Evolutionary conservation across 2,329 filamentous ascomycete genomes (phyloP), one percentile per base, ranked within the genome.

Genomic region (Torrubiellomyces zombiae): DNA sequence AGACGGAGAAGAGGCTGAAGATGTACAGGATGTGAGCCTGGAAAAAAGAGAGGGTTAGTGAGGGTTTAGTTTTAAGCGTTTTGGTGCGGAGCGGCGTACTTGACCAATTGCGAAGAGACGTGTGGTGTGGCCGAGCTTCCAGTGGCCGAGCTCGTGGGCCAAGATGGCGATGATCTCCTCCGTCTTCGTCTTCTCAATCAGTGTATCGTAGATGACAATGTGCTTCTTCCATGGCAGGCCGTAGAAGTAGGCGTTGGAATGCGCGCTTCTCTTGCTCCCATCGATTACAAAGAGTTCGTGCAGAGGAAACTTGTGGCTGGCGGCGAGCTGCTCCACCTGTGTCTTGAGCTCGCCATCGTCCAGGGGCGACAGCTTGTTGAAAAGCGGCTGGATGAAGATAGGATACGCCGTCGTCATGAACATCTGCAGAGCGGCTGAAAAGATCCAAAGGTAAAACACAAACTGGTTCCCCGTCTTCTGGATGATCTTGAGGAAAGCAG

Each of bases 211-310:
- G 46, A 98, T 91, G 44, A 98, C 89, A 59, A 98, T 98, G 60
- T 95, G 91, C 68, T 95, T 95, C 68, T 94, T 94, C 85, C 86
- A 98, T 20, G 89, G 89, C 28, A 98, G 68, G 32, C 89, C 89
- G 42, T 91, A 94, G 59, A 98, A 98, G 55, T 91, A 89, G 17
- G 81, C 81, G 48, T 91, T 91, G 53, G 76, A 82, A 57, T 91
- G 81, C 16, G 79, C 76, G 47, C 75, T 81, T 43, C 82, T 67
- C 61, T 85, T 89, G 58, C 76, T 83, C 30, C 81, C 81, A 44
- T 91, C 81, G 43, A 98, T 98, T 43, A 95, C 85, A 45, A 92
- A 82, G 21, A 98, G 67, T 46, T 95, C 83, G 34, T 78, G 73
- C 16, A 98, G 74, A 2, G 89, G 89, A 55, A 98, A 98, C 34